These are phyloP conservation scores for Saitoella complicata DNA, from an alignment of 805 yeast species.

Conservation along the genomic window DNA sequence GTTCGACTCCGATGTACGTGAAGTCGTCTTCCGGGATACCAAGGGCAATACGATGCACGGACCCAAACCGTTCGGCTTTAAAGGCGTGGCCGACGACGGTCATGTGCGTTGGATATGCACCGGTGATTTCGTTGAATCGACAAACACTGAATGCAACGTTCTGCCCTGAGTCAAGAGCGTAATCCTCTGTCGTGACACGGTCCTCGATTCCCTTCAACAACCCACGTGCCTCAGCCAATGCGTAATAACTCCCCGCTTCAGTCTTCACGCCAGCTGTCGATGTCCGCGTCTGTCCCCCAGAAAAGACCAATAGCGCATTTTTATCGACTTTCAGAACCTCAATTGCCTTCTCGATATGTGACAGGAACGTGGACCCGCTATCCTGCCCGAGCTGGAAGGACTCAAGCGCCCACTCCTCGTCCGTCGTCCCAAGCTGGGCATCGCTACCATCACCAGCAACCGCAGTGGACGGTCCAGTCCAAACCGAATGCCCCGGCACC, in stretches of 20 bases:
- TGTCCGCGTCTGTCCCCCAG: conserved; percentile 58
- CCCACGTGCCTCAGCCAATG: conserved; percentile 5
- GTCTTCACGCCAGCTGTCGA: conserved; percentile 35
- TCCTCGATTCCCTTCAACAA: conserved; percentile 5
- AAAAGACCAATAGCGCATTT: conserved; percentile 27
- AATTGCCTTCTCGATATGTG: conserved; percentile 39
- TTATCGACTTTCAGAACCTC: conserved; percentile 21
- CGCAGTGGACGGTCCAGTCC: conserved; percentile 25
- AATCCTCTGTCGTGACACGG: conserved; percentile 42
- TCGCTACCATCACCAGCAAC: too few species aligned
- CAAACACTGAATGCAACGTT: conserved; percentile 38
- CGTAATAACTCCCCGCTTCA: conserved; percentile 26
- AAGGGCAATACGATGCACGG: conserved; percentile 15
- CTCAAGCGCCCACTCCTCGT: conserved; percentile 49
- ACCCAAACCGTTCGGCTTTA: conserved; percentile 40
- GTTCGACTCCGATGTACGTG: conserved; percentile 12
- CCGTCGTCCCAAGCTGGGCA: conserved; percentile 29
- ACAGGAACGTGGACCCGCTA: conserved; percentile 39
- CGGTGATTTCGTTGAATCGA: conserved; percentile 30
- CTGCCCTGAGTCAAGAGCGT: conserved; percentile 66
- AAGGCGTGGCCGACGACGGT: conserved; percentile 62
- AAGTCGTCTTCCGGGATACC: conserved; percentile 11
- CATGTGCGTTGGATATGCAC: conserved; percentile 33
- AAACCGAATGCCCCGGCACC: conserved; percentile 50
- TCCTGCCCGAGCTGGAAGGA: conserved; percentile 49